Percentiles rank a stretch among this genome's conserved stretches.
Evolutionary conservation across 306 rosid species (phyloP).

Genomic region (Sphenostylis stenocarpa): DNA sequence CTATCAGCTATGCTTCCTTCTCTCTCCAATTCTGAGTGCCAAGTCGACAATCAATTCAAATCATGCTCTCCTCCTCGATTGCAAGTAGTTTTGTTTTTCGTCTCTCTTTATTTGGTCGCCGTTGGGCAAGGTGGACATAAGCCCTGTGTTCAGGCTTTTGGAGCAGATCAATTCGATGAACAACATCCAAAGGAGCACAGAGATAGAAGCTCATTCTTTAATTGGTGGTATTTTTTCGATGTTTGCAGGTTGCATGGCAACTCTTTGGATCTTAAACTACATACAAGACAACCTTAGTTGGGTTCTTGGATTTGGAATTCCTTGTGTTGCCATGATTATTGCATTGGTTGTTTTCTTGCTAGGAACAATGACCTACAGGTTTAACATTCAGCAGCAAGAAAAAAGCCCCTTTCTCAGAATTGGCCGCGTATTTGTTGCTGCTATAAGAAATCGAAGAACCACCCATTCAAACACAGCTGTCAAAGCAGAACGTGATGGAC

Average conservation of each 20-base stretch:
- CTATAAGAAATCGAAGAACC: conserved; percentile 37
- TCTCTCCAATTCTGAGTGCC: background rate
- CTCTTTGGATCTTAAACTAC: conserved; percentile 41
- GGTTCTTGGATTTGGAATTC: conserved; percentile 73
- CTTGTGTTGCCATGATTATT: conserved; percentile 48
- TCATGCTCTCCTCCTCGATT: conserved; percentile 39
- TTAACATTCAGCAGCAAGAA: conserved; percentile 13
- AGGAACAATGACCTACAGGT: conserved; percentile 60
- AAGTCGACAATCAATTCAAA: background rate
- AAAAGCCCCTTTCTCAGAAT: conserved; percentile 51
- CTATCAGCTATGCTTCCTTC: too few relatives aligned
- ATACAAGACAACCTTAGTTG: conserved; percentile 60
- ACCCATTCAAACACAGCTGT: background rate
- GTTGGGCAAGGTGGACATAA: conserved; percentile 74
- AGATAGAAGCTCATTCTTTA: conserved; percentile 80
- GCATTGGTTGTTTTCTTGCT: conserved; percentile 56
- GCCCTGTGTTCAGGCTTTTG: conserved; percentile 85
- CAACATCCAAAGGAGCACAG: conserved; percentile 56
- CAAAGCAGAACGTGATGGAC: conserved; percentile 20
- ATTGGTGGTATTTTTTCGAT: conserved; percentile 79
- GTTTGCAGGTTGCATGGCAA: conserved; percentile 36
- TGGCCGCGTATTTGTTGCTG: conserved; percentile 41
- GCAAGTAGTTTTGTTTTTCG: conserved; percentile 60
- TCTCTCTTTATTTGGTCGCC: conserved; percentile 64
- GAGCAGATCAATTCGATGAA: conserved; percentile 77